Percentiles rank a stretch among this genome's conserved stretches.
phyloP scores from a whole-genome alignment of 306 rosid species.

The Boehmeria nivea region DNA sequence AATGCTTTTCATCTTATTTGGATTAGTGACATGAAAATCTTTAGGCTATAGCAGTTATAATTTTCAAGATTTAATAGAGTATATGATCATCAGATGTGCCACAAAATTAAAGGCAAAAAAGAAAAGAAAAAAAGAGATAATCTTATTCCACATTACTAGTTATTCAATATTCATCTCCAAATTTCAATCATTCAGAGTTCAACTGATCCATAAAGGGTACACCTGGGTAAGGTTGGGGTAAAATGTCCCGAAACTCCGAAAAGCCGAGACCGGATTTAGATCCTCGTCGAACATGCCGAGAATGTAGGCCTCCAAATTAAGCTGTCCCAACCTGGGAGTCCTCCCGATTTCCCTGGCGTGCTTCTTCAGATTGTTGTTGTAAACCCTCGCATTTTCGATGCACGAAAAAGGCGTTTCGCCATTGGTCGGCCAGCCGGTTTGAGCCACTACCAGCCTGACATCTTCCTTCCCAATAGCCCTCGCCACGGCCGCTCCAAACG shows the following conservation, averaged over 20 bases:
- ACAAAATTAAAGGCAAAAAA: too few species aligned
- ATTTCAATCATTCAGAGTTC: neutral
- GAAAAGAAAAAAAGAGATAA: too few species aligned
- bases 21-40: too few species aligned
- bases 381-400: neutral
- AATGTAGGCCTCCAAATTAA: neutral
- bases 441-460: neutral
- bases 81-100: too few species aligned
- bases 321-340: neutral
- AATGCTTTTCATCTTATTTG: too few species aligned
- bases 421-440: neutral
- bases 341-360: neutral
- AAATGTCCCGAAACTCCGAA: neutral
- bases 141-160: too few species aligned
- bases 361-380: neutral
- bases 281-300: neutral
- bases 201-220: neutral
- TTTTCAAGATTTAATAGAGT: too few species aligned
- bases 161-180: neutral
- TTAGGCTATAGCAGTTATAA: too few species aligned
- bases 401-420: neutral
- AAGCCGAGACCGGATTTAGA: neutral
- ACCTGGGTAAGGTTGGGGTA: neutral
- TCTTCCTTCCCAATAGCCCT: neutral
- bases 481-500: neutral